Evolutionary conservation across 2,329 filamentous ascomycete genomes (phyloP), one percentile per base, ranked within the genome.

Genomic region (Cylindrodendrum hubeiense): DNA sequence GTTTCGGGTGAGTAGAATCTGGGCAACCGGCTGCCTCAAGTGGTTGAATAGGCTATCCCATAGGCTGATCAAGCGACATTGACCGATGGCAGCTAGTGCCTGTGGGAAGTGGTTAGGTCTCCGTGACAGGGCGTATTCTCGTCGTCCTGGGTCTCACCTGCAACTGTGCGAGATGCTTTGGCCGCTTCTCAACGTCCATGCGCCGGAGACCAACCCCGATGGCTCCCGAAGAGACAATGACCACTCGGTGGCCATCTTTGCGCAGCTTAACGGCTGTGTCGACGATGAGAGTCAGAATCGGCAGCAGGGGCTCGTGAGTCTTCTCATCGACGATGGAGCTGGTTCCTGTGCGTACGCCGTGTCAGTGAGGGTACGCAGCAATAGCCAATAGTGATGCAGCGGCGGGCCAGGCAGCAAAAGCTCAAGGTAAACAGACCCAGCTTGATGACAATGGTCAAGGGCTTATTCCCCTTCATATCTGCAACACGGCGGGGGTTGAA

Each of bases 261-360:
- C 91, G 90, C 46, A 99, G 86, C 76, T 90, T 93, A 58, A 95
- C 92, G 15, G 94, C 94, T 21, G 96, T 98, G 82, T 98, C 94
- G 69, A 98, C 96, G 70, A 99, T 98, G 65, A 95, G 85, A 66
- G 93, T 95, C 61, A 99, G 85, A 72, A 94, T 97, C 5, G 95
- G 96, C 41, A 99, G 87, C 37, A 98, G 88, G 4, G 96, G 96
- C 77, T 98, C 93, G 81, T 97, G 96, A 22, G 93, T 97, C 77
- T 91, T 92, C 79, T 99, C 96, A 81, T 98, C 94, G 70, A 99
- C 95, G 72, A 99, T 98, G n/a, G 96, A 98, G 80, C 94, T 98
- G 50, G 96, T 98, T 74, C 96, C 96, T 99, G 72, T 66, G 60
- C 66, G 64, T 61, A 56, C 24, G 43, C 7, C 3, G 62, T 69